These are phyloP conservation scores for Neophaeococcomyces aloes DNA, from an alignment of 2,329 filamentous ascomycete species.

Conservation along the genomic window DNA sequence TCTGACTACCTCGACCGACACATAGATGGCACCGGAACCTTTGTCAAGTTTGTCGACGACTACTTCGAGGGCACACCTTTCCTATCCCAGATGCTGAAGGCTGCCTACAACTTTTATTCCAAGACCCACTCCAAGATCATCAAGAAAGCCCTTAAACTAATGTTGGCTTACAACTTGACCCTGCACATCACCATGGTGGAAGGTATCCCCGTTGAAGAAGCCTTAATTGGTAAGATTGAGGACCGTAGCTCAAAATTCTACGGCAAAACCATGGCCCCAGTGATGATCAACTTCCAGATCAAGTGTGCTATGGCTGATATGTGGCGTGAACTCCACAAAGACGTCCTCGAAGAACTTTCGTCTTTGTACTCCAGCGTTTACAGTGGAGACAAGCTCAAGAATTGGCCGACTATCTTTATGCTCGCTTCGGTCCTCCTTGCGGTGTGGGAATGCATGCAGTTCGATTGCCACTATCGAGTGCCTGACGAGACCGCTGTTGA, in stretches of 20 bases:
- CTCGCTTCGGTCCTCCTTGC: slow-evolving; percentile 83
- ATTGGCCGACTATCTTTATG: slow-evolving; percentile 99
- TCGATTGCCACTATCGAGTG: slow-evolving; percentile 91
- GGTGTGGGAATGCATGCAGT: slow-evolving; percentile 98
- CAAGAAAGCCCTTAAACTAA: slow-evolving; percentile 87
- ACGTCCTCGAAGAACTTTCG: slow-evolving; percentile 88
- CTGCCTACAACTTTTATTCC: slow-evolving; percentile 82
- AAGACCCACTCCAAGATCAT: slow-evolving; percentile 82
- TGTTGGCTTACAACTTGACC: slow-evolving; percentile 91
- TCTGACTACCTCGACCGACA: slow-evolving; percentile 93
- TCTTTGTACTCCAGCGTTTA: slow-evolving; percentile 93
- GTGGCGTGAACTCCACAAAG: slow-evolving; percentile 96
- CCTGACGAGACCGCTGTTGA: slow-evolving; percentile 73
- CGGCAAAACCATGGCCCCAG: slow-evolving; percentile 82
- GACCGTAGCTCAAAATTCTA: slow-evolving; percentile 77
- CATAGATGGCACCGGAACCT: slow-evolving; percentile 78
- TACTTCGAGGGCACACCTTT: slow-evolving; percentile 95
- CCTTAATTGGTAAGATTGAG: slow-evolving; percentile 70
- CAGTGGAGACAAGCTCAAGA: slow-evolving; percentile 92
- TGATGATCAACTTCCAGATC: slow-evolving; percentile 99
- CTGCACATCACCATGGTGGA: slow-evolving; percentile 91
- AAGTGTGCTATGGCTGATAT: slow-evolving; percentile 94
- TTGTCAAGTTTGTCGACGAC: slow-evolving; percentile 87
- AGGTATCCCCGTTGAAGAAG: slow-evolving; percentile 69
- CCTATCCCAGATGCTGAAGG: slow-evolving; percentile 92